Evolutionary conservation across 805 yeast species (phyloP).

Genomic region (Monosporozyma solicola): DNA sequence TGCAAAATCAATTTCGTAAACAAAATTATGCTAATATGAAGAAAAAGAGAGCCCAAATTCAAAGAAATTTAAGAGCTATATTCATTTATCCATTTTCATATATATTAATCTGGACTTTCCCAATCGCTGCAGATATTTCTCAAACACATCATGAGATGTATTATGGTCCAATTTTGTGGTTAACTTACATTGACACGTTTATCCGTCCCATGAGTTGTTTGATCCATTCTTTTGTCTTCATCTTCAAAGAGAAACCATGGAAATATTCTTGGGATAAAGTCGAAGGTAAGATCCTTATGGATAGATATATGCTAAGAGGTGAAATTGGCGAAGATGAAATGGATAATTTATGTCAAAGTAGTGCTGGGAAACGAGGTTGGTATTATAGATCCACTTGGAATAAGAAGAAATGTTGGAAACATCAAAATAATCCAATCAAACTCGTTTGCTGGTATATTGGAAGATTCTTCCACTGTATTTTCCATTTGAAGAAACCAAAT

Average conservation of each 20-base stretch:
- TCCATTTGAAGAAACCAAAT: slow-evolving; percentile 6
- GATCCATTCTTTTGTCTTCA: slow-evolving; percentile 67
- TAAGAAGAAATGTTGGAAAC: slow-evolving; percentile 22
- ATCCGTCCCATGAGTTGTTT: slow-evolving; percentile 75
- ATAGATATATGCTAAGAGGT: slow-evolving; percentile 18
- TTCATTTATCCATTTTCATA: slow-evolving; percentile 82
- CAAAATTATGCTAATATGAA: slow-evolving; percentile 56
- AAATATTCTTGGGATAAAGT: slow-evolving; percentile 32
- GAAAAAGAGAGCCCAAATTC: slow-evolving; percentile 53
- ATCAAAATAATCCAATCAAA: slow-evolving; percentile 19
- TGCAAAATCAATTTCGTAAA: slow-evolving; percentile 39
- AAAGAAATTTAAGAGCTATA: slow-evolving; percentile 68
- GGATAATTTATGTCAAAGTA: slow-evolving; percentile 15
- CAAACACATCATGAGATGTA: slow-evolving; percentile 40
- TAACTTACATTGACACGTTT: slow-evolving; percentile 59
- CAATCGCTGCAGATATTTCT: slow-evolving; percentile 57
- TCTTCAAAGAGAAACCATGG: slow-evolving; percentile 79
- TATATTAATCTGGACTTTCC: slow-evolving; percentile 72
- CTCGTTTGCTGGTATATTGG: slow-evolving; percentile 19
- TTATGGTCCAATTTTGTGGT: slow-evolving; percentile 51
- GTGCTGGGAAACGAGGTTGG: slow-evolving; percentile 27
- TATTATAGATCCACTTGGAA: slow-evolving; percentile 24
- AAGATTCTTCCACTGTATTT: slow-evolving; percentile 14
- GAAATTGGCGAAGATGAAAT: slow-evolving; percentile 22
- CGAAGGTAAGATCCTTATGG: slow-evolving; percentile 16